Evolutionary conservation across 805 yeast species (phyloP), one percentile per base, ranked within the genome.

Genomic region (Deakozyma indianensis): DNA sequence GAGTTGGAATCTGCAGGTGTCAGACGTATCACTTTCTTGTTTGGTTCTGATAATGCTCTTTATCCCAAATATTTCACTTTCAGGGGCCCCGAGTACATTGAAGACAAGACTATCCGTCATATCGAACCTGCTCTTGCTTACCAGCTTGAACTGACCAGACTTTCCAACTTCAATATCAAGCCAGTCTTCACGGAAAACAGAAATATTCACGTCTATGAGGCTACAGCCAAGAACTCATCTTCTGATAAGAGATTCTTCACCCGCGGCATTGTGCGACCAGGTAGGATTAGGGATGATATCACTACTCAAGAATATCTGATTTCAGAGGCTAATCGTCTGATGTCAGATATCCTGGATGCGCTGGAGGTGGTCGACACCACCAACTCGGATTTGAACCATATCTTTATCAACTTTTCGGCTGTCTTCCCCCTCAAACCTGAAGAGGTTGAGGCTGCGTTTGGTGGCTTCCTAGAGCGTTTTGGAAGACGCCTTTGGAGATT

Each of bases 91-190:
- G 73, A 73, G 29, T 92, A 83, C 61, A 58, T 56, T 28, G 99
- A 92, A 68, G 95, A 92, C 68, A 78, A 80, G 66, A 88, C 88
- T 20, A 83, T 92, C 62, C 87, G 99, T 70, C 96, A 92, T 63
- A 87, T 92, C 55, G 97, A 92, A 66, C 99, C 99, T 22, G 96
- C 97, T 38, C 73, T 90, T 57, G 97, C 98, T 44, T 92, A 79
- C 83, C 98, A 92, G 70, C 75, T 92, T 54, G 99, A 92, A 68
- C 74, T 92, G 51, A 90, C 85, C 57, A 80, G 97, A 68, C 73
- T 92, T 66, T 85, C 94, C 41, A 94, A 92, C 70, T 92, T 92
- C 69, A 80, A 85, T 68, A 85, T 90, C 67, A 86, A 82, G 63
- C 97, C 96, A 44, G 84, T 90, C 46, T 83, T 84, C 70, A 84